Evolutionary conservation across 192 early-diverging fungal species (phyloP).

Genomic region (Coemansia sp.): DNA sequence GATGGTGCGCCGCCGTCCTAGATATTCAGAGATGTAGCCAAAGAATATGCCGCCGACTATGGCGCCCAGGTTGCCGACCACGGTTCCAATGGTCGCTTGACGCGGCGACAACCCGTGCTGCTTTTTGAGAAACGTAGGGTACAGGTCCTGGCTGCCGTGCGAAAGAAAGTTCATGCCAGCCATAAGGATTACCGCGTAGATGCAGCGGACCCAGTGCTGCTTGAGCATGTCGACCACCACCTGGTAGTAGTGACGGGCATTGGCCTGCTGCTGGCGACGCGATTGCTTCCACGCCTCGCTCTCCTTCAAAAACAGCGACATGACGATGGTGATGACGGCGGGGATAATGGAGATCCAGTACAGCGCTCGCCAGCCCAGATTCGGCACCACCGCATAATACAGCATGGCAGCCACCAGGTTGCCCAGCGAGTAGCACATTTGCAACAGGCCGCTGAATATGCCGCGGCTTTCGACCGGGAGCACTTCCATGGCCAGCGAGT

Average conservation of each 20-base stretch:
- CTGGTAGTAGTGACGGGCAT: slow-evolving; percentile 25
- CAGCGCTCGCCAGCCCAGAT: slow-evolving; percentile 63
- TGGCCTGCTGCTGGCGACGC: slow-evolving; percentile 21
- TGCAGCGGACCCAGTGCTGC: slow-evolving; percentile 55
- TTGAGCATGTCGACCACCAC: slow-evolving; percentile 43
- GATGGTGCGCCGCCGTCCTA: slow-evolving; percentile 61
- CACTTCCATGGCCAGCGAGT: slow-evolving; percentile 67
- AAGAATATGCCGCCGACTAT: slow-evolving; percentile 64
- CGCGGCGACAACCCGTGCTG: slow-evolving; percentile 55
- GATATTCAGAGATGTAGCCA: slow-evolving; percentile 67
- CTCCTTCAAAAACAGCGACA: slow-evolving; percentile 64
- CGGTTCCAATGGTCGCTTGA: slow-evolving; percentile 56
- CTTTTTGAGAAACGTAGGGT: slow-evolving; percentile 62
- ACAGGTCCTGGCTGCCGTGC: slow-evolving; percentile 69
- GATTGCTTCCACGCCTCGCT: slow-evolving; percentile 53
- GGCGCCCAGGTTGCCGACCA: slow-evolving; percentile 63
- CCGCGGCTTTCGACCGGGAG: slow-evolving; percentile 65
- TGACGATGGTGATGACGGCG: slow-evolving; percentile 55
- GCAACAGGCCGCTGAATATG: slow-evolving; percentile 71
- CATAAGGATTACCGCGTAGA: slow-evolving; percentile 57
- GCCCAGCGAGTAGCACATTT: slow-evolving; percentile 68
- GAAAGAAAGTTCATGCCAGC: slow-evolving; percentile 67
- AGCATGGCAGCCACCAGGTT: slow-evolving; percentile 62
- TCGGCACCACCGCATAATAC: slow-evolving; percentile 55
- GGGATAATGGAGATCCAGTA: slow-evolving; percentile 65